Conservation (phyloP, 2,329 filamentous ascomycete species). For the Penicillium palitans region DNA sequence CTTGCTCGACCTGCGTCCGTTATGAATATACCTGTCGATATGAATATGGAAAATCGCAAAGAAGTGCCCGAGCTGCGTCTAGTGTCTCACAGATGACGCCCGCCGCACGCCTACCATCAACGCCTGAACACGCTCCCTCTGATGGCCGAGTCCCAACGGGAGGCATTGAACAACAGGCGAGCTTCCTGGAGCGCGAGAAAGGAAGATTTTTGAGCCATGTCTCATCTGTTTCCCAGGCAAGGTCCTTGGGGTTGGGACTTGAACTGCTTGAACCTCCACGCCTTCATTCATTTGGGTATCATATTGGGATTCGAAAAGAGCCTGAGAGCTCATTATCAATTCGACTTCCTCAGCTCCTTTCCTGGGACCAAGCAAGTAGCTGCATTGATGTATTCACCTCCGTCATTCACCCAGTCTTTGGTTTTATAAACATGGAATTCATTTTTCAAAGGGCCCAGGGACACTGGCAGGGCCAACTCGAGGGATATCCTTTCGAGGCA, state of each 20-base stretch:
- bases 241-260: conserved; percentile 33
- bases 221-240: conserved; percentile 11
- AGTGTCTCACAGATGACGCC: conserved; percentile 13
- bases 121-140: background rate
- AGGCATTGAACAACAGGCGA: background rate
- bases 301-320: conserved; percentile 35
- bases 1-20: conserved; percentile 21
- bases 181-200: background rate
- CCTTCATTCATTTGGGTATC: conserved; percentile 42
- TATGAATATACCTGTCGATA: conserved; percentile 21
- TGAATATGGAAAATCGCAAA: conserved; percentile 29
- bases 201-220: background rate
- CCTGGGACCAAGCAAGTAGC: conserved; percentile 26
- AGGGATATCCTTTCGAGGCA: conserved; percentile 33
- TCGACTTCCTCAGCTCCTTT: conserved; percentile 25
- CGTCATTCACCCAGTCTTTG: conserved; percentile 35
- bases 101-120: background rate
- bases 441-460: conserved; percentile 26
- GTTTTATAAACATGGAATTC: conserved; percentile 31
- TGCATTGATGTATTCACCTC: conserved; percentile 33
- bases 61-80: conserved; percentile 34
- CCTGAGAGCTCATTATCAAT: conserved; percentile 22
- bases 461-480: conserved; percentile 31
- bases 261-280: conserved; percentile 36
- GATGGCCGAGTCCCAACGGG: background rate